A percentile compares a stretch with the other conserved stretches of the same genome.
phyloP scores from a whole-genome alignment of 1,284 basidiomycete species.

The Ganoderma sinense region DNA sequence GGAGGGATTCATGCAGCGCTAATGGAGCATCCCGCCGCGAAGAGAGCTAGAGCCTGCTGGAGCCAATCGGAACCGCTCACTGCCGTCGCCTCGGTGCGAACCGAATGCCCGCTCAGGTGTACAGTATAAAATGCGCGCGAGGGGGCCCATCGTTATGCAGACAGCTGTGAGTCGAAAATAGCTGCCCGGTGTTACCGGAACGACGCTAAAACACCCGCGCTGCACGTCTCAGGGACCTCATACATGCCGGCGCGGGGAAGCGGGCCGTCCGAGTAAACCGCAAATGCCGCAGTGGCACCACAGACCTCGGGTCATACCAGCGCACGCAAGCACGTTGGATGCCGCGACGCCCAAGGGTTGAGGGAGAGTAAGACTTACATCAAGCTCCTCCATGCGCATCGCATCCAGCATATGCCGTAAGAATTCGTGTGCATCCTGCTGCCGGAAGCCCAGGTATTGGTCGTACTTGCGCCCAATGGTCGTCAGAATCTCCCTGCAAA shows the following conservation, averaged over 20 bases:
- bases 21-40: too few species aligned
- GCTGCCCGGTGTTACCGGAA: neutral
- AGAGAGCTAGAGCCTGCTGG: too few species aligned
- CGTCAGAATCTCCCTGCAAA: slow-evolving; percentile 61
- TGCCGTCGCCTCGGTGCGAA: too few species aligned
- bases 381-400: slow-evolving; percentile 95
- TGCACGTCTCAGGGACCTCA: neutral
- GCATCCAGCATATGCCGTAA: slow-evolving; percentile 89
- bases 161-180: neutral
- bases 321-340: neutral
- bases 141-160: too few species aligned
- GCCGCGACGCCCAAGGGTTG: neutral
- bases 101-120: too few species aligned
- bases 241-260: neutral
- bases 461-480: slow-evolving; percentile 87
- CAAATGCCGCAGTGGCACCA: neutral
- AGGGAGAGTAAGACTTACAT: slow-evolving; percentile 59
- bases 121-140: too few species aligned
- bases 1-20: too few species aligned
- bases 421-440: slow-evolving; percentile 96
- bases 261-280: neutral
- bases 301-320: neutral
- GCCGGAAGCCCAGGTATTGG: slow-evolving; percentile 90
- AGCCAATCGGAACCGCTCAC: too few species aligned
- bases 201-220: neutral